Conservation (phyloP, 139 green algal genomes). For the Eudorina sp. region DNA sequence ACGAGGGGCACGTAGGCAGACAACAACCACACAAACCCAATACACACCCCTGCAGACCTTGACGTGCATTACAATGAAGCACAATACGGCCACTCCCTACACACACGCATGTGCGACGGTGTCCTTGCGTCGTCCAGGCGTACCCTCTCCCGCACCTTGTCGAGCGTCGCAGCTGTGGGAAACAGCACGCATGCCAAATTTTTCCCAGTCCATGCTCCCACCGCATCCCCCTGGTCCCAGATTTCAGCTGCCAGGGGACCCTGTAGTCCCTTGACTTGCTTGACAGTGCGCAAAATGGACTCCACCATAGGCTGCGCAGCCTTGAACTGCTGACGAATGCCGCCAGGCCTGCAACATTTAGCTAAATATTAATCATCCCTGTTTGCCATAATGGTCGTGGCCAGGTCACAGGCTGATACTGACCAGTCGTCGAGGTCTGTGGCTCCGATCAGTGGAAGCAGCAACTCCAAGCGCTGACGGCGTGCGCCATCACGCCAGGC, state of each 20-base stretch:
- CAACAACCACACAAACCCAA: no score
- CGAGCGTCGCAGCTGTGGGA: conserved; percentile 78
- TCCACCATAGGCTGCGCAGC: conserved; percentile 83
- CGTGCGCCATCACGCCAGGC: conserved; percentile 75
- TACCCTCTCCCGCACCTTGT: conserved; percentile 53
- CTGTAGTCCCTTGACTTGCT: conserved; percentile 55
- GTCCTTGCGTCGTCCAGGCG: no score
- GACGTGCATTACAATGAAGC: no score
- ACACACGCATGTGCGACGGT: no score
- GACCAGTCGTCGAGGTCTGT: conserved; percentile 95
- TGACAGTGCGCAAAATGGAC: conserved; percentile 77
- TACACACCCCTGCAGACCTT: no score
- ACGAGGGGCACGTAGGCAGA: no score
- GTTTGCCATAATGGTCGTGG: no score
- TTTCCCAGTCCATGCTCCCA: conserved; percentile 77
- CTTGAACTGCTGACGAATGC: conserved; percentile 92
- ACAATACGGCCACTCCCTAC: no score
- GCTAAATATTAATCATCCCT: not conserved
- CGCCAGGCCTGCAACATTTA: conserved; percentile 76
- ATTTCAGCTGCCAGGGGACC: conserved; percentile 73
- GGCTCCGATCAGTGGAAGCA: conserved; percentile 92
- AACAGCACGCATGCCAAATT: conserved; percentile 84
- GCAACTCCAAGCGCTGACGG: conserved; percentile 83
- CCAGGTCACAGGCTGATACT: no score
- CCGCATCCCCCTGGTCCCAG: conserved; percentile 87